Evolutionary conservation across 2,329 filamentous ascomycete species (phyloP), one percentile per base, ranked within the genome.

Genomic region (Cercospora canescens): DNA sequence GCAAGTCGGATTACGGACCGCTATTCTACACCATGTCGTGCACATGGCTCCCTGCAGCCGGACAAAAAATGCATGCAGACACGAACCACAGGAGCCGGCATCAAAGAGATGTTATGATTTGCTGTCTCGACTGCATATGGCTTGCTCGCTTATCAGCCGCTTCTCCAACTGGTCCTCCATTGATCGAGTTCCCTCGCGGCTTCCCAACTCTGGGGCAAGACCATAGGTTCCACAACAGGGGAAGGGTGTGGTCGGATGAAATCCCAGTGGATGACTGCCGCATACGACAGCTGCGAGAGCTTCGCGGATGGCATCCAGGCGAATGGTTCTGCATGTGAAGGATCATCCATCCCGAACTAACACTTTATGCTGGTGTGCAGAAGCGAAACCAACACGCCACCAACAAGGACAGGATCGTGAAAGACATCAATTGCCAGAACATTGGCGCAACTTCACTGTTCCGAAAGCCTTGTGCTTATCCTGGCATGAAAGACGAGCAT

Each of bases 1-100:
- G 59, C 59, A 61, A 37, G 28, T 52, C 59, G 59, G 59, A 35
- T 61, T 18, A 52, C 59, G 59, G 59, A 21, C 59, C 59, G 59
- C 28, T 28, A 37, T 14, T 52, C 24, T 52, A 35, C 39, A 61
- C 59, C 59, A 61, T 45, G 45, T 62, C 41, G 45, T 54, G 30
- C 60, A 61, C 59, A 61, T 62, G 59, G 45, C n/a, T n/a, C 60
- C 48, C 60, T 62, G 48, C 60, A 54, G 60, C 60, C 48, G 48
- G 52, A 24, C 32, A 37, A 9, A 37, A 11, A 55, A 39, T 62
- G 60, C 45, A 55, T 35, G 60, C 57, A 55, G 30, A 35, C 28
- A 54, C 9, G 60, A 52, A 32, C 39, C 26, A 28, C 30, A 52
- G 41, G 24, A 52, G 58, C 58, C 58, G 58, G 58, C 58, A 50